These are phyloP conservation scores for Termitomyces sp. DNA, from an alignment of 768 basidiomycete species.

Conservation along the genomic window DNA sequence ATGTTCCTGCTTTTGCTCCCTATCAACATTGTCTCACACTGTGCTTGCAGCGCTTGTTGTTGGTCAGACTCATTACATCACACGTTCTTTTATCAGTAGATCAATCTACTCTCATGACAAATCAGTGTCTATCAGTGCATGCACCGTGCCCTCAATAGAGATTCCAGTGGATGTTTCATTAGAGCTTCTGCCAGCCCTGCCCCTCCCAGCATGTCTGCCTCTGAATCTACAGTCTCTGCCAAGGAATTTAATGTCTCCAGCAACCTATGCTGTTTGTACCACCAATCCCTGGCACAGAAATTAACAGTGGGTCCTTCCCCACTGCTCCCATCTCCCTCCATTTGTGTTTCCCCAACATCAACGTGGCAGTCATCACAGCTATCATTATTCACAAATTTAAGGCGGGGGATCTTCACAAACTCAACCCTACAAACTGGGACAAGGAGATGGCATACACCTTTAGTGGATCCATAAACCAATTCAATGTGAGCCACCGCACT, in stretches of 20 bases:
- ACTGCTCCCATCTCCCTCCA: not conserved
- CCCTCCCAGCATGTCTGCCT: not conserved
- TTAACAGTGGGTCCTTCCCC: not conserved
- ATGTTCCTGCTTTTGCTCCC: too few relatives aligned
- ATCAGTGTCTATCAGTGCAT: not conserved
- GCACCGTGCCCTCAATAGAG: not conserved
- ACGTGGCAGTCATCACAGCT: not conserved
- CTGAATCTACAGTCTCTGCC: not conserved
- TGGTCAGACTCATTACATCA: too few relatives aligned
- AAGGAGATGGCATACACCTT: not conserved
- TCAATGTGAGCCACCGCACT: not conserved
- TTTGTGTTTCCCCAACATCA: not conserved
- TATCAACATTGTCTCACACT: too few relatives aligned
- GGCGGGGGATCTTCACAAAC: not conserved
- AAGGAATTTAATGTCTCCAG: not conserved
- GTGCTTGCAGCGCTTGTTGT: too few relatives aligned
- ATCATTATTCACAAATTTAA: conserved; percentile 1
- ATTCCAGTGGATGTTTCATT: not conserved
- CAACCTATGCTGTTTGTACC: not conserved
- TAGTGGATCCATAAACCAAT: not conserved
- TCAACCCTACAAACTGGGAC: not conserved
- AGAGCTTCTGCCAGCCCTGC: not conserved
- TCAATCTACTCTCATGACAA: too few relatives aligned
- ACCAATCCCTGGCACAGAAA: not conserved
- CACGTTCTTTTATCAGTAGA: too few relatives aligned